A percentile compares a stretch with the other conserved stretches of the same genome.
Evolutionary conservation across 805 yeast species (phyloP).

Genomic region (Pichia phayaonensis): DNA sequence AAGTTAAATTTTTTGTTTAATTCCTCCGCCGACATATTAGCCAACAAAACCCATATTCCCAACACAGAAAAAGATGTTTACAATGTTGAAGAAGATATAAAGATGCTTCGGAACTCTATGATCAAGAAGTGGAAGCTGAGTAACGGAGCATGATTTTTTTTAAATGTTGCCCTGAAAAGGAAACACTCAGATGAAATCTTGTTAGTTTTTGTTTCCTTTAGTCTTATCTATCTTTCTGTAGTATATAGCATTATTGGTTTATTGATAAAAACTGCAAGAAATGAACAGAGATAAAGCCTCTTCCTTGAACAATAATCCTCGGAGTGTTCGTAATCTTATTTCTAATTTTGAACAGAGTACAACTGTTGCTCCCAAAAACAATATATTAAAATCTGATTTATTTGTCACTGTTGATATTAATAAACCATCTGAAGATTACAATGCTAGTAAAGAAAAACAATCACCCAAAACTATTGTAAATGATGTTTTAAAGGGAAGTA

Average conservation of each 20-base stretch:
- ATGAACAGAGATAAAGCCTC: background rate
- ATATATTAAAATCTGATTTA: background rate
- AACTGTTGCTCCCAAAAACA: background rate
- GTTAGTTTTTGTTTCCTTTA: background rate
- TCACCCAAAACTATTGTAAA: no score
- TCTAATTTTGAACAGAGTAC: conserved; percentile 1
- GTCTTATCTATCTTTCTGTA: background rate
- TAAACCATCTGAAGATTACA: background rate
- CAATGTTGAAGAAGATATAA: background rate
- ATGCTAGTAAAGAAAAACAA: background rate
- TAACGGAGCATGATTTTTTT: background rate
- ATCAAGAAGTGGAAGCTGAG: background rate
- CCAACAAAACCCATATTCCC: background rate
- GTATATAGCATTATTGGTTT: no score
- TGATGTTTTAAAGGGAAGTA: background rate
- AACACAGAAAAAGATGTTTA: background rate
- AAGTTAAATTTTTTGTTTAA: background rate
- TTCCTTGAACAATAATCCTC: background rate
- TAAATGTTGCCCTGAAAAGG: background rate
- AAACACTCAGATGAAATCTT: background rate
- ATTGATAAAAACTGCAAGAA: no score
- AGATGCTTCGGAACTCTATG: background rate
- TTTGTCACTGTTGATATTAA: background rate
- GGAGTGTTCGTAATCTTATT: conserved; percentile 3
- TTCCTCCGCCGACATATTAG: background rate